A percentile compares a stretch with the other conserved stretches of the same genome.
phyloP scores from a whole-genome alignment of 148 eudicot species.

The Vaccinium macrocarpon region DNA sequence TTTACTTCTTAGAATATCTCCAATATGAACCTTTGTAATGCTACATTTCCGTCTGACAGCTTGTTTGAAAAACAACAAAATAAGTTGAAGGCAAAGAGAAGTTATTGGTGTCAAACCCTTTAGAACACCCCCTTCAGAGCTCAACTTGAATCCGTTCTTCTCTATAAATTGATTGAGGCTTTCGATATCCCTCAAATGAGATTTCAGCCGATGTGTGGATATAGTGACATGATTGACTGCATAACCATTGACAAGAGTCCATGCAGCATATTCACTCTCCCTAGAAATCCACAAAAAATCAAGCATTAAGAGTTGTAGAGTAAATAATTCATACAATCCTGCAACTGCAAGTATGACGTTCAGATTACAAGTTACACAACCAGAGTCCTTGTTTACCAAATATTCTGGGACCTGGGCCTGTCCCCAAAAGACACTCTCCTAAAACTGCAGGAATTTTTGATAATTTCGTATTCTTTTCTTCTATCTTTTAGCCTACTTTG shows the following conservation, averaged over 20 bases:
- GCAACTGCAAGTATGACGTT: neutral
- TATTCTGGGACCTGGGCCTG: neutral
- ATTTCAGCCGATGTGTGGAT: constrained; percentile 70
- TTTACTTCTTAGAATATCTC: neutral
- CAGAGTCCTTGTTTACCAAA: neutral
- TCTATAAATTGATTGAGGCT: constrained; percentile 76
- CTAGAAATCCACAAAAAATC: constrained; percentile 35
- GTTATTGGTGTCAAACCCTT: constrained; percentile 53
- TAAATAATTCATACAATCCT: neutral
- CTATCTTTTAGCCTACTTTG: neutral
- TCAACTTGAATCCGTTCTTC: constrained; percentile 81
- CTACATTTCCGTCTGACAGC: neutral
- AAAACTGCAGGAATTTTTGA: neutral
- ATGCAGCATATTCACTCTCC: constrained; percentile 99
- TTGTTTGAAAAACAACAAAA: neutral
- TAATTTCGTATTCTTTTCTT: neutral
- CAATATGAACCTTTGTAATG: neutral
- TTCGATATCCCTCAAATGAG: constrained; percentile 52
- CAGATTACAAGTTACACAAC: neutral
- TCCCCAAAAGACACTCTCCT: neutral
- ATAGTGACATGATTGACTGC: constrained; percentile 92
- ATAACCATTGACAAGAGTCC: constrained; percentile 97
- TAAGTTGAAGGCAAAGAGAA: constrained; percentile 4
- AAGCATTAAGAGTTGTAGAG: neutral
- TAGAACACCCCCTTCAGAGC: constrained; percentile 81